Percentiles rank a stretch among this genome's conserved stretches.
Evolutionary conservation across 805 yeast species (phyloP).

Genomic region (Grigorovia yakushimaensis): DNA sequence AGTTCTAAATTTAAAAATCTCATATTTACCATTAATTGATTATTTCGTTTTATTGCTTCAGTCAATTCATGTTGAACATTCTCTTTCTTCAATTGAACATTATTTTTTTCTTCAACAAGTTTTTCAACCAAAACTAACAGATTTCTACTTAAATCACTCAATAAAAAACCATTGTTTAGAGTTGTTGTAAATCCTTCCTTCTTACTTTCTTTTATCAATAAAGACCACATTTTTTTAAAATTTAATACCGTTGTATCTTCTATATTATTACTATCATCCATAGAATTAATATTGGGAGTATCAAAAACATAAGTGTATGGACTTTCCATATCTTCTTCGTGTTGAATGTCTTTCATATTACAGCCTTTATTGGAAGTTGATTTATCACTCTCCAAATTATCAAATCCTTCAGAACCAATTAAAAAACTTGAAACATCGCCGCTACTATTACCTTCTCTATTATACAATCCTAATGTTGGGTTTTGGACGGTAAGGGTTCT

Average conservation of each 20-base stretch:
- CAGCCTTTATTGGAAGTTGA: background rate
- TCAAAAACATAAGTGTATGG: constrained; percentile 21
- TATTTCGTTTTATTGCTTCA: background rate
- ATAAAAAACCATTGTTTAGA: background rate
- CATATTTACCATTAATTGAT: background rate
- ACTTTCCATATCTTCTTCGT: constrained; percentile 3
- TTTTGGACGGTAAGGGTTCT: background rate
- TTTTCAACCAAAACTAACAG: background rate
- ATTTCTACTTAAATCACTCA: constrained; percentile 1
- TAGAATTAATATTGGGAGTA: constrained; percentile 9
- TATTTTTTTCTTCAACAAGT: background rate
- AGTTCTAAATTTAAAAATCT: too few relatives aligned
- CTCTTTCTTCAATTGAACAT: background rate
- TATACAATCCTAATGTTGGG: background rate
- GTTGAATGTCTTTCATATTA: background rate
- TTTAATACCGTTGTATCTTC: constrained; percentile 5
- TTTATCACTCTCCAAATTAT: background rate
- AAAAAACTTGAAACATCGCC: background rate
- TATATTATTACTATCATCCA: constrained; percentile 2
- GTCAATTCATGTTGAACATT: background rate
- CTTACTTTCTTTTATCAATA: background rate
- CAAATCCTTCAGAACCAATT: constrained; percentile 4
- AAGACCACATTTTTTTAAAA: constrained; percentile 1
- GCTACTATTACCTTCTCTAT: background rate
- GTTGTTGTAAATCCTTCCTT: background rate